Evolutionary conservation across 2,329 filamentous ascomycete species (phyloP), one percentile per base, ranked within the genome.

Genomic region (Tolypocladium pustulatum): DNA sequence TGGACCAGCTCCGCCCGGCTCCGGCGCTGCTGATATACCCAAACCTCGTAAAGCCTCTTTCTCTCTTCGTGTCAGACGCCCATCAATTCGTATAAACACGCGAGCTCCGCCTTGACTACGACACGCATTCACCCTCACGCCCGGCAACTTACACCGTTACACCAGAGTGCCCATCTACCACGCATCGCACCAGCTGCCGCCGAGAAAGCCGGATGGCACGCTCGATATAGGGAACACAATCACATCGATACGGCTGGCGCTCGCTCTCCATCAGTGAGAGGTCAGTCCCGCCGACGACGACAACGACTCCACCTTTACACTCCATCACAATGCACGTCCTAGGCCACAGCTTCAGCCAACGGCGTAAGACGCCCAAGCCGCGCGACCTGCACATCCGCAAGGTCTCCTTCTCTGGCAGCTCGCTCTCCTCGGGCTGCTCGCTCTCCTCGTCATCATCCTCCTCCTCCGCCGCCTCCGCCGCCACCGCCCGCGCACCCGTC

Each of bases 351-450:
- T 72, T 74, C 65, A 65, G 68, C 64, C 67, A 72, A 56, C 66
- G 71, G 64, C 70, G 71, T 61, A 73, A 73, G 65, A 65, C 67
- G 56, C 61, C 66, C 60, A 69, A 69, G 61, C 70, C 73, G 38
- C 67, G 71, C 54, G 68, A 74, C 57, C 68, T 75, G 30, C 71
- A 73, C 61, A 74, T 75, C 59, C 72, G 73, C 66, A 75, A 75
- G 65, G 63, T 75, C 54, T 75, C 73, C 52, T 72, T 74, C 63
- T 75, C 73, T 22, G 73, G 73, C 61, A 72, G 68, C 57, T 75
- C 73, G 1, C 69, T 74, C 58, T 71, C 70, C 9, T 72, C 70
- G 8, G 72, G 66, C 61, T 69, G 70, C 65, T 75, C 72, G 51
- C 67, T 70, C 51, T 66, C 66, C 27, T 67, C 65, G 20, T 68